A percentile compares a stretch with the other conserved stretches of the same genome.
Conservation (phyloP, 2,329 filamentous ascomycete species). For the Sarocladiaceae sp. region DNA sequence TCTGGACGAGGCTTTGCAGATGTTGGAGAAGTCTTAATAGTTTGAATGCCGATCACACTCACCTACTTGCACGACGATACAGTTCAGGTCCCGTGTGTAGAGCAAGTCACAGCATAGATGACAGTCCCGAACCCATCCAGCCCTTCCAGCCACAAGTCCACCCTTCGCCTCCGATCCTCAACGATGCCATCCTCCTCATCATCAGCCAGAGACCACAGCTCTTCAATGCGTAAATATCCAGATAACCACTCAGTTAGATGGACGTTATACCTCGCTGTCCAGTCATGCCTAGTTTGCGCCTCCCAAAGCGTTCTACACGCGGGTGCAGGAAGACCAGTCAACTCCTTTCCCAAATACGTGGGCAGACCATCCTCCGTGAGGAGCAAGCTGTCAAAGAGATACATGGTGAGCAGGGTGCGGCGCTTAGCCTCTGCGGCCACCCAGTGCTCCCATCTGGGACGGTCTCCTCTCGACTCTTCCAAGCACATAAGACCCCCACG, state of each 20-base stretch:
- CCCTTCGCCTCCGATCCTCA: too few species aligned
- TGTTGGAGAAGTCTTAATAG: too few species aligned
- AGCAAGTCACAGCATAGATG: too few species aligned
- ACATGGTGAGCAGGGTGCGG: slow-evolving; percentile 46
- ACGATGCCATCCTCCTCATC: too few species aligned
- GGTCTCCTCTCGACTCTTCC: slow-evolving; percentile 31
- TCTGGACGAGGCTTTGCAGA: too few species aligned
- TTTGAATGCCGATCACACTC: too few species aligned
- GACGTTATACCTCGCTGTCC: slow-evolving; percentile 39
- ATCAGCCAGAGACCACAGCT: slow-evolving; percentile 41
- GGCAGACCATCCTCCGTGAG: slow-evolving; percentile 37
- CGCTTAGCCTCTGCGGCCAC: slow-evolving; percentile 48
- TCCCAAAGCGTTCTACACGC: slow-evolving; percentile 39
- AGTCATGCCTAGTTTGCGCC: slow-evolving; percentile 28
- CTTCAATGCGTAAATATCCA: slow-evolving; percentile 39
- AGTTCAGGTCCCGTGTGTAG: too few species aligned
- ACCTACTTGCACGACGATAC: too few species aligned
- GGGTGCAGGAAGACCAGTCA: slow-evolving; percentile 39
- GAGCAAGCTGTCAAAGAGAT: slow-evolving; percentile 48
- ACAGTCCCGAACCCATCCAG: too few species aligned
- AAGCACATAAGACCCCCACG: slow-evolving; percentile 38
- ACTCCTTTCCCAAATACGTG: slow-evolving; percentile 44
- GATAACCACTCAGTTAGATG: slow-evolving; percentile 38
- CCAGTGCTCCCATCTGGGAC: slow-evolving; percentile 50
- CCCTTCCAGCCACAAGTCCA: slow-evolving; percentile 28